These are phyloP conservation scores for Pleurotus cornucopiae DNA, from an alignment of 768 basidiomycete genomes.

Conservation along the genomic window DNA sequence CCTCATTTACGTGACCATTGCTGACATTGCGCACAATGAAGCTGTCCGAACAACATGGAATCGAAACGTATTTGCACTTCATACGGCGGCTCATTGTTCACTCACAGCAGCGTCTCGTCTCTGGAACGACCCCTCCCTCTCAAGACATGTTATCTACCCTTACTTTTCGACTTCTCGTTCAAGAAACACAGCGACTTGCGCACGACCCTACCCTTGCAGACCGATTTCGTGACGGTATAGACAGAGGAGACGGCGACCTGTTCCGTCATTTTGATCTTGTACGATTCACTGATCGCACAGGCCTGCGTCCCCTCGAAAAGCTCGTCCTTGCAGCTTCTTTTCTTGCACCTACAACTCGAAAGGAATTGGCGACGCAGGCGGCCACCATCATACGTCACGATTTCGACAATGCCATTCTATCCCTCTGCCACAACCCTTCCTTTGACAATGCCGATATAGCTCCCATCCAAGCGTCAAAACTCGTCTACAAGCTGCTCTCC, in stretches of 20 bases:
- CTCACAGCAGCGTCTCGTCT: slow-evolving; percentile 67
- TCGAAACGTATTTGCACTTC: slow-evolving; percentile 97
- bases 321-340: slow-evolving; percentile 73
- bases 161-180: slow-evolving; percentile 80
- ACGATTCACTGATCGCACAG: slow-evolving; percentile 79
- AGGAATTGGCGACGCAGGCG: slow-evolving; percentile 62
- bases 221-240: slow-evolving; percentile 85
- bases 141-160: slow-evolving; percentile 76
- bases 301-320: slow-evolving; percentile 74
- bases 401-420: slow-evolving; percentile 74
- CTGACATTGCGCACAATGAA: slow-evolving; percentile 27
- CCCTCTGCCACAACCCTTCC: slow-evolving; percentile 74
- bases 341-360: slow-evolving; percentile 51
- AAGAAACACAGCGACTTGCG: slow-evolving; percentile 85
- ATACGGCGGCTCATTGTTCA: slow-evolving; percentile 93
- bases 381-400: slow-evolving; percentile 65
- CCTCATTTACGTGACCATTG: slow-evolving; percentile 1
- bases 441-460: slow-evolving; percentile 81
- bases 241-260: slow-evolving; percentile 81
- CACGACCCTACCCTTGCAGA: slow-evolving; percentile 89
- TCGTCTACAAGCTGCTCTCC: slow-evolving; percentile 77
- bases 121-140: slow-evolving; percentile 53
- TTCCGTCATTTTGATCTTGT: slow-evolving; percentile 82
- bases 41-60: slow-evolving; percentile 95
- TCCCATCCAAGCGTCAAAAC: slow-evolving; percentile 69